Evolutionary conservation across 2,329 filamentous ascomycete genomes (phyloP).

Genomic region (Cladosporium cucumerinum): DNA sequence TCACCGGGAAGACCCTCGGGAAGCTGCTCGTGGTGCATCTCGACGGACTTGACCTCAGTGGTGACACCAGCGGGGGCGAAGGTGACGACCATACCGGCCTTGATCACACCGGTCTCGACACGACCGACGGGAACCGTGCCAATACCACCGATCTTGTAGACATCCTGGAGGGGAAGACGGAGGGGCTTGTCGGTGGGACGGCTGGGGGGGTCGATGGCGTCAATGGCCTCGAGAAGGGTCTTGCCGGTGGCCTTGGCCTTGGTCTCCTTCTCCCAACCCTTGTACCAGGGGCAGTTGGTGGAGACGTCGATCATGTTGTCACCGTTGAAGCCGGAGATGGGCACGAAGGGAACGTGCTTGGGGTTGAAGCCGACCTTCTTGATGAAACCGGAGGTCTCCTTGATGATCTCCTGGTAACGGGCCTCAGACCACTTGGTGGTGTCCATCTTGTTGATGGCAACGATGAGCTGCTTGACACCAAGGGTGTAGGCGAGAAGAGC

Average conservation of each 20-base stretch:
- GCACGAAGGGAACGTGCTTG: constrained; percentile 96
- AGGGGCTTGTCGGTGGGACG: constrained; percentile 99
- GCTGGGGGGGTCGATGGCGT: constrained; percentile 86
- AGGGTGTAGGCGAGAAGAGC: constrained; percentile 99
- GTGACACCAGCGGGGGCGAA: constrained; percentile 98
- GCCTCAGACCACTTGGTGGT: constrained; percentile 97
- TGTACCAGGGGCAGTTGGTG: constrained; percentile 99
- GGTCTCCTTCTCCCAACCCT: constrained; percentile 99
- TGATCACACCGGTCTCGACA: constrained; percentile 99
- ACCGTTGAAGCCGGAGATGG: constrained; percentile 99
- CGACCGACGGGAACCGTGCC: constrained; percentile 99
- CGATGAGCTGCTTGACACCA: constrained; percentile 99
- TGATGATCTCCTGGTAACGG: constrained; percentile 98
- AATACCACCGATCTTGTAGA: constrained; percentile 99
- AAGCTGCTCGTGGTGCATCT: constrained; percentile 99
- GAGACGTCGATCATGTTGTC: constrained; percentile 97
- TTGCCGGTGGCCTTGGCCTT: constrained; percentile 87
- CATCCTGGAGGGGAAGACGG: constrained; percentile 99
- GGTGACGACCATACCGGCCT: constrained; percentile 85
- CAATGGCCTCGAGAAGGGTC: constrained; percentile 99
- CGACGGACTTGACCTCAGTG: constrained; percentile 99
- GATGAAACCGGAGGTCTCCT: constrained; percentile 99
- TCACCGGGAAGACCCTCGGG: constrained; percentile 92
- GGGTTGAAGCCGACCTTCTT: constrained; percentile 99
- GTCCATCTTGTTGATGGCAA: constrained; percentile 99